Evolutionary conservation across 23 red algal genomes (phyloP).

Genomic region (Gracilaria gracilis): DNA sequence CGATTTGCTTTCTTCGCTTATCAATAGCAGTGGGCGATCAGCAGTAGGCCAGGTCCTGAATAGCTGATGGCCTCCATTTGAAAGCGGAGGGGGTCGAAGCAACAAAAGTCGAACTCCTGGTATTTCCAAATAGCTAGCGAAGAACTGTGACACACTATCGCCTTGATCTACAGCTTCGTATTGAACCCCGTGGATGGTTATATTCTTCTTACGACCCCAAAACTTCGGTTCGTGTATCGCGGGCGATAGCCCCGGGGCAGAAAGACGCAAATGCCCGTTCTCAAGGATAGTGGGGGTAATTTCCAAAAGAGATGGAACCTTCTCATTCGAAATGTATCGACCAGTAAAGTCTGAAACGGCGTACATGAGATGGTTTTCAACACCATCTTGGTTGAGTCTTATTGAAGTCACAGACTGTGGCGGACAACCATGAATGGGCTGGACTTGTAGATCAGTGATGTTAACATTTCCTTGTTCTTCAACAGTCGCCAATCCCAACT

Average conservation of each 20-base stretch:
- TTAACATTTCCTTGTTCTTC: slow-evolving; percentile 1
- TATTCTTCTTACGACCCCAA: slow-evolving; percentile 18
- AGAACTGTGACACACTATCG: slow-evolving; percentile 34
- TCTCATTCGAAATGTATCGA: slow-evolving; percentile 37
- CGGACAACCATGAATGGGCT: slow-evolving; percentile 35
- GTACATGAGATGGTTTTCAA: slow-evolving; percentile 43
- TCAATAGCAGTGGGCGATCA: slow-evolving; percentile 27
- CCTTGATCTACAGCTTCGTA: slow-evolving; percentile 63
- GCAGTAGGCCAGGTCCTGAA: slow-evolving; percentile 40
- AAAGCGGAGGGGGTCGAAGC: slow-evolving; percentile 16
- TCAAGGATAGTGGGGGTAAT: slow-evolving; percentile 7
- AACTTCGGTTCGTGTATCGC: neutral
- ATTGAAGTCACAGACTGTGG: slow-evolving; percentile 11
- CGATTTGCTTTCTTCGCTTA: neutral
- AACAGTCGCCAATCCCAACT: neutral
- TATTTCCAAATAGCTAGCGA: slow-evolving; percentile 36
- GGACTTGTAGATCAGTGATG: neutral
- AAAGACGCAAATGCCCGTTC: slow-evolving; percentile 18
- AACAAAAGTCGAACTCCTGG: slow-evolving; percentile 38
- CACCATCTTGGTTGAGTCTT: slow-evolving; percentile 1
- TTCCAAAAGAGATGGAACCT: slow-evolving; percentile 5
- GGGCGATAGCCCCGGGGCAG: neutral
- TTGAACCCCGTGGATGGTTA: slow-evolving; percentile 18
- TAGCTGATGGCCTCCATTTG: neutral
- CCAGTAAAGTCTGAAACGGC: slow-evolving; percentile 31